Evolutionary conservation across 805 yeast species (phyloP), one percentile per base, ranked within the genome.

Genomic region (Candida chilensis): DNA sequence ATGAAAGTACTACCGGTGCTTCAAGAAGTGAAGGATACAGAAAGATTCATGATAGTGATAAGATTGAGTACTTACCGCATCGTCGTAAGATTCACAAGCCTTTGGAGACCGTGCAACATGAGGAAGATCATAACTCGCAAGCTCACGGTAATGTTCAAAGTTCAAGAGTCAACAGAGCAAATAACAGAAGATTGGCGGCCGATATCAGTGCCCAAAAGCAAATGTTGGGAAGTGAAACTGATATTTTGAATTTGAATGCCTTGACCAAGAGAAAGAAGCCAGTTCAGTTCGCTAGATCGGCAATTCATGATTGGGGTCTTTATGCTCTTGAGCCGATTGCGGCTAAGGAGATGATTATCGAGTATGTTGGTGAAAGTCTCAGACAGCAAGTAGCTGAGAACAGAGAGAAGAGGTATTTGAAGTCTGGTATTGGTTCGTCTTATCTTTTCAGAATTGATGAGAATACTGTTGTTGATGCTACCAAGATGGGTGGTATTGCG

Each of bases 231-330:
- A 67, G 85, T 3, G 94, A 84, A 42, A 77, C 83, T 1, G 96
- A 86, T 44, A 69, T 84, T 5, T 59, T 88, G 41, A 79, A 84
- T 27, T 68, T 86, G 56, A 90, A 88, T 50, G 94, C 90, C 38
- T 68, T 90, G 42, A 83, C 85, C 40, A 87, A 85, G 48, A 71
- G 96, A 38, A 84, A 81, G 52, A 90, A 90, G 47, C 95, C 95
- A 0, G 96, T 90, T 6, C 80, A 92, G n/a, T 88, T 88, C 64
- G 96, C 96, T 0, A 67, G 97, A 32, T 87, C 96, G 2, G 94
- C 96, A 0, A 92, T 92, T 46, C 98, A 92, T 52, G 86, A 90
- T 47, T 92, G 98, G 98, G 99, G 99, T 0, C 59, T 92, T 24
- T 92, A 87, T 55, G 98, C 99, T 0, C 60, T 84, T 45, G 97